phyloP scores from a whole-genome alignment of 2,329 filamentous ascomycete species.

The Trichophaea hybrida region DNA sequence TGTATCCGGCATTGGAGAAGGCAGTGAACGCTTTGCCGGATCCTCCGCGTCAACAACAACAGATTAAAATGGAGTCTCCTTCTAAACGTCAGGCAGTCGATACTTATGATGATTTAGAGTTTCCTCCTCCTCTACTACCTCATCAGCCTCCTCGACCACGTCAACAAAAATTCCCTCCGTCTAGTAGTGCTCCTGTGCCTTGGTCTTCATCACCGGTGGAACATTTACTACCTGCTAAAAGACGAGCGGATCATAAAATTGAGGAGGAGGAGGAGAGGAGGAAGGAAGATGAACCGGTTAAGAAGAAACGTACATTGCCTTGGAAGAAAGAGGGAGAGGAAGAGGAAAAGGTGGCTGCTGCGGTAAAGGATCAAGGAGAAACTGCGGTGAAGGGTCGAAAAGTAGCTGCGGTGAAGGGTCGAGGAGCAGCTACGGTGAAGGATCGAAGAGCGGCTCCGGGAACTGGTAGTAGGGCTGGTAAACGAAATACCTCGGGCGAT shows the following conservation, averaged over 20 bases:
- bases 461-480: neutral
- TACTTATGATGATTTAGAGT: neutral
- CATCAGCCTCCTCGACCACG: slow-evolving; percentile 12
- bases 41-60: slow-evolving; percentile 6
- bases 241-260: neutral
- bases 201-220: slow-evolving; percentile 57
- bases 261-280: slow-evolving; percentile 3
- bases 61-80: slow-evolving; percentile 18
- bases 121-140: slow-evolving; percentile 26
- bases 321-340: neutral
- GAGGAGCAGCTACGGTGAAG: neutral
- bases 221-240: slow-evolving; percentile 33
- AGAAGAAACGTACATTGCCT: slow-evolving; percentile 10
- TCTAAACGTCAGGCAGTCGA: slow-evolving; percentile 24
- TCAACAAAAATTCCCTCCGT: neutral
- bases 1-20: slow-evolving; percentile 34
- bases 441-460: neutral
- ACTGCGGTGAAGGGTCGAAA: neutral
- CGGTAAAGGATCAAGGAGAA: neutral
- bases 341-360: too few relatives aligned
- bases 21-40: slow-evolving; percentile 28
- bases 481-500: neutral
- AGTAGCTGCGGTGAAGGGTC: neutral
- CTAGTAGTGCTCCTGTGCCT: slow-evolving; percentile 46
- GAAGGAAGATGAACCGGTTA: neutral